phyloP scores from a whole-genome alignment of 306 rosid species.

The Aeschynomene evenia region DNA sequence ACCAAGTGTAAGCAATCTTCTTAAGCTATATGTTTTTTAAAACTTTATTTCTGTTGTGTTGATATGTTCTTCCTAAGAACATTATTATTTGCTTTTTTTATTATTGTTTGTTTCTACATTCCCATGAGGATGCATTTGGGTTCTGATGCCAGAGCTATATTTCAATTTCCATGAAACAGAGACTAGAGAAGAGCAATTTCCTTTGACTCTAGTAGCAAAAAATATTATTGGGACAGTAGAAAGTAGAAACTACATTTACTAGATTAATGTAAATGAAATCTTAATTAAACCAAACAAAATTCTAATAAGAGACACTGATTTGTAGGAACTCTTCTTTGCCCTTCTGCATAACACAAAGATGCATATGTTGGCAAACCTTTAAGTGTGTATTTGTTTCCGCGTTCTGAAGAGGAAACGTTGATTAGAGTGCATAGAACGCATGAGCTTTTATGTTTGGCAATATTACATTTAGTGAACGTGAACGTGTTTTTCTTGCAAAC shows the following conservation, averaged over 20 bases:
- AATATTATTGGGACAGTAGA: not conserved
- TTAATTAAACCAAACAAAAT: not conserved
- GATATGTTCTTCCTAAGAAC: not conserved
- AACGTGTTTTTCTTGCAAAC: too few species aligned
- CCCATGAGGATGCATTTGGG: not conserved
- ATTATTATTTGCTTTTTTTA: constrained; percentile 1
- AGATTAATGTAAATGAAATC: not conserved
- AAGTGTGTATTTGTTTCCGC: not conserved
- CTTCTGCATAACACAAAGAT: not conserved
- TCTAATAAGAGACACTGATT: not conserved
- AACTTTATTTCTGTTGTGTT: constrained; percentile 8
- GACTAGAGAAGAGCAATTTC: not conserved
- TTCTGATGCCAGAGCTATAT: not conserved
- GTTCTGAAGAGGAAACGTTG: too few species aligned
- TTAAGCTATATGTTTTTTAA: constrained; percentile 18
- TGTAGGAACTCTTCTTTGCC: not conserved
- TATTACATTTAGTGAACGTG: too few species aligned
- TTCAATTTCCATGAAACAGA: not conserved
- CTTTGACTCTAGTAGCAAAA: not conserved
- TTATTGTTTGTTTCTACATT: not conserved
- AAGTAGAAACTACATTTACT: not conserved
- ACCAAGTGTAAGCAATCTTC: constrained; percentile 67
- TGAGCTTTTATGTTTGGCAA: too few species aligned
- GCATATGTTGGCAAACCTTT: not conserved
- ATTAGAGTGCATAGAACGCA: too few species aligned